Evolutionary conservation across 192 early-diverging fungal species (phyloP).

Genomic region (Podila verticillata): DNA sequence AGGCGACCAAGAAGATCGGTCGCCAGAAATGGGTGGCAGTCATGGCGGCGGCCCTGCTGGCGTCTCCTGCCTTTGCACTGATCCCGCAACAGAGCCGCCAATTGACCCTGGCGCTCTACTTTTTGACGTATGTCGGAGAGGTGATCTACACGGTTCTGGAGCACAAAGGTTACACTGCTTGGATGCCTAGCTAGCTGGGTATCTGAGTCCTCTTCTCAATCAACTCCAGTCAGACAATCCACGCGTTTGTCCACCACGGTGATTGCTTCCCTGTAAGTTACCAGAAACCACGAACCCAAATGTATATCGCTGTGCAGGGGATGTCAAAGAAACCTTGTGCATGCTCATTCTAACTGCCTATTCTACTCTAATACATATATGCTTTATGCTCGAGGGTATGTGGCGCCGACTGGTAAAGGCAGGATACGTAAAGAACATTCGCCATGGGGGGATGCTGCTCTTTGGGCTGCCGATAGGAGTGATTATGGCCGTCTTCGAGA

Average conservation of each 20-base stretch:
- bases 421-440: slow-evolving; percentile 14
- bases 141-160: slow-evolving; percentile 7
- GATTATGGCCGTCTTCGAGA: slow-evolving; percentile 21
- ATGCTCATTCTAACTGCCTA: not conserved
- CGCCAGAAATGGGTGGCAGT: slow-evolving; percentile 11
- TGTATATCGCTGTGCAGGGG: too few species aligned
- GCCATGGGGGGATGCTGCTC: slow-evolving; percentile 8
- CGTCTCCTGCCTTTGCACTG: slow-evolving; percentile 21
- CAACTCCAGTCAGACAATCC: slow-evolving; percentile 13
- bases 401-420: slow-evolving; percentile 46
- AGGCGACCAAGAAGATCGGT: not conserved
- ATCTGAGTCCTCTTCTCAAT: slow-evolving; percentile 27
- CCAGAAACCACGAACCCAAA: too few species aligned
- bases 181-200: slow-evolving; percentile 29
- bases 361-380: too few species aligned
- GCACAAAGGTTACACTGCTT: not conserved
- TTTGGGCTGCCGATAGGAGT: slow-evolving; percentile 22
- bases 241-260: slow-evolving; percentile 16
- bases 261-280: slow-evolving; percentile 34
- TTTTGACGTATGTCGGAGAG: slow-evolving; percentile 33
- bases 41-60: slow-evolving; percentile 12
- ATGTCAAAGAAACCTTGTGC: too few species aligned
- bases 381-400: slow-evolving; percentile 33
- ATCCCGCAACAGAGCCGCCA: slow-evolving; percentile 15
- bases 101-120: slow-evolving; percentile 28